These are phyloP conservation scores for Mollisiaceae sp. DNA, from an alignment of 2,329 filamentous ascomycete genomes.

Conservation along the genomic window DNA sequence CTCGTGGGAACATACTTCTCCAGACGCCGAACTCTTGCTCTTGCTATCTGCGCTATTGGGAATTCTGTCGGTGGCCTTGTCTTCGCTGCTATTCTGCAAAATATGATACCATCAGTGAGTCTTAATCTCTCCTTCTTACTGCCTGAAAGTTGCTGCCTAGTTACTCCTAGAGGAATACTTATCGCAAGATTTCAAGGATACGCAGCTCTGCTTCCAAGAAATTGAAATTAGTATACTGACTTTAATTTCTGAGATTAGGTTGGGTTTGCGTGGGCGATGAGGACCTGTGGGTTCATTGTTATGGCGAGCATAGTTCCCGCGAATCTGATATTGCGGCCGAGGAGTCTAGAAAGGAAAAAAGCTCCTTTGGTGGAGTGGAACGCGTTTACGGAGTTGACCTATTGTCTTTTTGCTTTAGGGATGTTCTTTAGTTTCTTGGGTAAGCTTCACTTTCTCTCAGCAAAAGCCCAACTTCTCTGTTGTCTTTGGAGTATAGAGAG, in stretches of 20 bases:
- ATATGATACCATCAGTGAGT: conserved; percentile 43
- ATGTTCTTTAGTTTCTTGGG: conserved; percentile 38
- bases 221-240: no score
- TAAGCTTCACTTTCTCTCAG: conserved; percentile 21
- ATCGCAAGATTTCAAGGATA: no score
- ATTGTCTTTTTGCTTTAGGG: conserved; percentile 49
- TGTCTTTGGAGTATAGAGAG: no score
- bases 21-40: conserved; percentile 42
- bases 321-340: conserved; percentile 46
- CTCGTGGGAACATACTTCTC: conserved; percentile 58
- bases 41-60: conserved; percentile 52
- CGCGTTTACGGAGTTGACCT: conserved; percentile 50
- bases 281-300: conserved; percentile 53
- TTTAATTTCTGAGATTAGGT: no score
- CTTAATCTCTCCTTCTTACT: no score
- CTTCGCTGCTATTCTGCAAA: conserved; percentile 60
- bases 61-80: conserved; percentile 66
- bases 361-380: conserved; percentile 49
- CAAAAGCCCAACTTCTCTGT: not conserved
- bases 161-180: no score
- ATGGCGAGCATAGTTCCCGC: conserved; percentile 42
- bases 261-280: conserved; percentile 51
- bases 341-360: conserved; percentile 45
- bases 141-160: no score
- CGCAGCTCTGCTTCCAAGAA: no score